These are phyloP conservation scores for Adenanthera pavonina DNA, from an alignment of 306 rosid species.

Conservation along the genomic window DNA sequence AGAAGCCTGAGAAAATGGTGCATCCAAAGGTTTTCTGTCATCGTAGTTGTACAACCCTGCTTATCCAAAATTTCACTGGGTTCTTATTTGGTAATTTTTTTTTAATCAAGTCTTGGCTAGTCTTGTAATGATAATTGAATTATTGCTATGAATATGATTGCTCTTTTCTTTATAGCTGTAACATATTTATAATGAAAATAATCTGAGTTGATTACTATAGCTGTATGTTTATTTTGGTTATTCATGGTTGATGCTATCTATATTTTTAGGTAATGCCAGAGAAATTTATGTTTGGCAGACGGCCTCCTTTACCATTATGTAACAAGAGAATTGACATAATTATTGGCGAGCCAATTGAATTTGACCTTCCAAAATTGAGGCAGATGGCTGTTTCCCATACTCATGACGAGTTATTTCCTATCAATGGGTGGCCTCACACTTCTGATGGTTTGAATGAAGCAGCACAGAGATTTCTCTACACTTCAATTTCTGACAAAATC, in stretches of 20 bases:
- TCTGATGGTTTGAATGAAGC: constrained; percentile 73
- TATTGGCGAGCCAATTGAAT: constrained; percentile 82
- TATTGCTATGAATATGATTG: neutral
- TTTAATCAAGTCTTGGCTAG: constrained; percentile 15
- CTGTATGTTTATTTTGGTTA: constrained; percentile 42
- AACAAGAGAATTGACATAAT: constrained; percentile 69
- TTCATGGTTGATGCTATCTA: constrained; percentile 34
- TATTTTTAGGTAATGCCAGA: constrained; percentile 87
- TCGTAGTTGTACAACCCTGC: neutral
- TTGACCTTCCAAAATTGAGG: constrained; percentile 72
- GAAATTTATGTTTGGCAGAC: constrained; percentile 67
- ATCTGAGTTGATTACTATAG: constrained; percentile 27
- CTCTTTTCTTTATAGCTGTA: constrained; percentile 8
- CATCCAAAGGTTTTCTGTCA: constrained; percentile 2
- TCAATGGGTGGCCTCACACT: constrained; percentile 67
- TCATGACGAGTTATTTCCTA: constrained; percentile 47
- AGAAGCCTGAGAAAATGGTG: constrained; percentile 4
- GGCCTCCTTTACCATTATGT: constrained; percentile 79
- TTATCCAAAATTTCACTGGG: constrained; percentile 3
- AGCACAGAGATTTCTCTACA: constrained; percentile 73
- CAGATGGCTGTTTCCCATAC: constrained; percentile 62
- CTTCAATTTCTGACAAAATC: constrained; percentile 69
- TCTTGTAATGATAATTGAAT: neutral
- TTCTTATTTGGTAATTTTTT: neutral
- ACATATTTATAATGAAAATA: neutral